phyloP scores from a whole-genome alignment of 176 grass and related monocot genomes.

The Echinochloa phyllopogon region DNA sequence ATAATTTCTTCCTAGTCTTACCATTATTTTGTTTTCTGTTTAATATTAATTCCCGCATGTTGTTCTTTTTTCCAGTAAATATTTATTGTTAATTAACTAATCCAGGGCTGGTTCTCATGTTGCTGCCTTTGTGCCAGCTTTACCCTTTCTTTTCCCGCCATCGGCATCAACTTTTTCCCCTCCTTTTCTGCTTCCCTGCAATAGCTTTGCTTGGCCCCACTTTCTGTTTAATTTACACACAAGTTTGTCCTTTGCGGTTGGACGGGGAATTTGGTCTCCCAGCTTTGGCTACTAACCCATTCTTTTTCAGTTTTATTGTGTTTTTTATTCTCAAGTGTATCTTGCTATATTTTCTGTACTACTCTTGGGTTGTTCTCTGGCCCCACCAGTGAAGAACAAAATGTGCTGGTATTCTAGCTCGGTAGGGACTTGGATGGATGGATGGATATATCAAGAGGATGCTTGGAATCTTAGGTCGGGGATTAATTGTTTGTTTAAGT shows the following conservation, averaged over 20 bases:
- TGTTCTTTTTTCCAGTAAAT: conserved; percentile 47
- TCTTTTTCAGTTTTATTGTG: not conserved
- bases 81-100: conserved; percentile 18
- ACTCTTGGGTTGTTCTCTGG: not conserved
- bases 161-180: conserved; percentile 47
- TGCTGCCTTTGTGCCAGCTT: conserved; percentile 57
- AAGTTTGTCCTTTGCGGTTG: conserved; percentile 70
- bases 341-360: not conserved
- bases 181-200: conserved; percentile 24
- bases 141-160: conserved; percentile 50
- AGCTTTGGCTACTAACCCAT: conserved; percentile 45
- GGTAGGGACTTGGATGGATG: not conserved
- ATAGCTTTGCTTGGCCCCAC: conserved; percentile 38
- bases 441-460: conserved; percentile 24
- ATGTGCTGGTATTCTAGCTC: conserved; percentile 3
- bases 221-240: conserved; percentile 42
- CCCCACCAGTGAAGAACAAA: conserved; percentile 11
- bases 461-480: conserved; percentile 38
- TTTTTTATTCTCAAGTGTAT: conserved; percentile 21
- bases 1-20: not conserved
- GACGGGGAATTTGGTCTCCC: conserved; percentile 54
- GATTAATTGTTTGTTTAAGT: not conserved
- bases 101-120: conserved; percentile 44
- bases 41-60: conserved; percentile 16
- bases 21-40: conserved; percentile 26